phyloP scores from a whole-genome alignment of 1,139 yeast genomes.

The Blastobotrys petasosporus region DNA sequence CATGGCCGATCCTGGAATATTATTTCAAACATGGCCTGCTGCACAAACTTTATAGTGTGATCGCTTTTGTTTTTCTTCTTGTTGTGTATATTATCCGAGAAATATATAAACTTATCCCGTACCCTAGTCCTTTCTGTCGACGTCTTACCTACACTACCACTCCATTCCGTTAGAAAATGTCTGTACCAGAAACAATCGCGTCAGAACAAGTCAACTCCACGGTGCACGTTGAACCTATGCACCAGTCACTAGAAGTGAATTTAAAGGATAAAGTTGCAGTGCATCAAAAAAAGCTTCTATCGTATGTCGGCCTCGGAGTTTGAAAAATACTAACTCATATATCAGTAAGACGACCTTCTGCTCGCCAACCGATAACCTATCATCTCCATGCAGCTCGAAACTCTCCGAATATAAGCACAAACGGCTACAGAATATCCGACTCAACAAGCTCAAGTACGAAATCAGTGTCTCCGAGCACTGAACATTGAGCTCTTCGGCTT shows the following conservation, averaged over 20 bases:
- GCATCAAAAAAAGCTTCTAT: conserved; percentile 21
- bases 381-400: conserved; percentile 27
- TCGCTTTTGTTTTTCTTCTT: too few relatives aligned
- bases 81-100: too few relatives aligned
- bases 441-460: conserved; percentile 13
- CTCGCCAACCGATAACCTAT: conserved; percentile 24
- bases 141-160: too few relatives aligned
- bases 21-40: too few relatives aligned
- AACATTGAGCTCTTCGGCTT: too few relatives aligned
- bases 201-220: background rate
- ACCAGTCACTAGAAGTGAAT: conserved; percentile 16
- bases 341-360: conserved; percentile 21
- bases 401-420: conserved; percentile 20
- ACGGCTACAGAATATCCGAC: conserved; percentile 10
- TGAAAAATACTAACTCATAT: background rate
- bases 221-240: conserved; percentile 16
- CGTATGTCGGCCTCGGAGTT: conserved; percentile 16
- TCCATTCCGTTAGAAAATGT: too few relatives aligned
- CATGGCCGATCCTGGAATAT: too few relatives aligned
- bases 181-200: too few relatives aligned
- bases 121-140: too few relatives aligned
- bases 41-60: too few relatives aligned
- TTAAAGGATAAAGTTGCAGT: conserved; percentile 16
- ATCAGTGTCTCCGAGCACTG: too few relatives aligned
- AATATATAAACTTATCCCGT: too few relatives aligned